phyloP scores from a whole-genome alignment of 768 basidiomycete species.

The Tulasnella calospora region DNA sequence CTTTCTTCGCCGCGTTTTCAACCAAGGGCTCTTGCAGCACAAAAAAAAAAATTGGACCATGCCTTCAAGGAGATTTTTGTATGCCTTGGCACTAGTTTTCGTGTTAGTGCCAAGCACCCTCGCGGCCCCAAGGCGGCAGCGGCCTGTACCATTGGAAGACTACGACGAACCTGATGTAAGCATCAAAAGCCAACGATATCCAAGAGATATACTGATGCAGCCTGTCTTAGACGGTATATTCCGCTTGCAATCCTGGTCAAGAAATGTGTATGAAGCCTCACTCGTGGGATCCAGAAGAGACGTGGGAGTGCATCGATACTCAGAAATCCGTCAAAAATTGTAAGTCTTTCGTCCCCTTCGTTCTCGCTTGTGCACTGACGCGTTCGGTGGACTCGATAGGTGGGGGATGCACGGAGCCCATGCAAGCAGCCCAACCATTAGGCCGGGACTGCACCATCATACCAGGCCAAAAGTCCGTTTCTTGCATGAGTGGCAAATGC shows the following conservation, averaged over 20 bases:
- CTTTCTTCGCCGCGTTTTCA: not conserved
- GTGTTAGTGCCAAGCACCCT: not conserved
- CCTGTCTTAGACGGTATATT: not conserved
- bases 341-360: not conserved
- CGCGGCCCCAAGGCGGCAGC: not conserved
- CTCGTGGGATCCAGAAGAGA: not conserved
- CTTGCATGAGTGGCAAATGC: not conserved
- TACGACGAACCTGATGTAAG: not conserved
- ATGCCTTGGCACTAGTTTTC: not conserved
- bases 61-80: not conserved
- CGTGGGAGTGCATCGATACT: conserved; percentile 19
- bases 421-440: not conserved
- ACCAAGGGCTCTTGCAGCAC: not conserved
- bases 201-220: not conserved
- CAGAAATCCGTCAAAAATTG: conserved; percentile 1
- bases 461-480: conserved; percentile 6
- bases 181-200: not conserved
- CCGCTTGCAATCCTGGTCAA: not conserved
- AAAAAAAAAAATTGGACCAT: not conserved
- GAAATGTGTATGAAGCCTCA: conserved; percentile 13
- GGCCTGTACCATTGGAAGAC: not conserved
- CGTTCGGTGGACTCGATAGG: not conserved
- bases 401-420: conserved; percentile 13
- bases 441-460: conserved; percentile 25
- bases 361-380: not conserved